Percentiles rank a stretch among this genome's conserved stretches.
These are phyloP conservation scores for Salix caprea DNA, from an alignment of 345 rosid species.

Conservation along the genomic window DNA sequence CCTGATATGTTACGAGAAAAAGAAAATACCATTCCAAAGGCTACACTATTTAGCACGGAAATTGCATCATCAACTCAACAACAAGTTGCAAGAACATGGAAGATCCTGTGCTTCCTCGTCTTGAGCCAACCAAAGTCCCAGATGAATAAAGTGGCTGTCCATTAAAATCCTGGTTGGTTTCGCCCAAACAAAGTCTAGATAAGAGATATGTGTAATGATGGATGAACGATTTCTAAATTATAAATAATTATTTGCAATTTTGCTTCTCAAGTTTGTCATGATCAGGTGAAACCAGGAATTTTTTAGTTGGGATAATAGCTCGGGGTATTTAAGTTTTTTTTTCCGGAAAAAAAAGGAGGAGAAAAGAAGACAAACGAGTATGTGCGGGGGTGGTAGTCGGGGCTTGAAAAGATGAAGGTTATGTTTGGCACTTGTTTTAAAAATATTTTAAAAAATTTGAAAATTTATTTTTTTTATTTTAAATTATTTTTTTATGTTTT, in stretches of 20 bases:
- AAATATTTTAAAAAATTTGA: no score
- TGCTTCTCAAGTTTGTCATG: background rate
- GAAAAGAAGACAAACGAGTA: no score
- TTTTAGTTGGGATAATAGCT: background rate
- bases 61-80: background rate
- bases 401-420: no score
- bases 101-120: background rate
- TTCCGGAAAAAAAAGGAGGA: no score
- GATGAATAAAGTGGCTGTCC: background rate
- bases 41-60: background rate
- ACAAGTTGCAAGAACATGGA: background rate
- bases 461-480: no score
- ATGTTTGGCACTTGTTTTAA: no score
- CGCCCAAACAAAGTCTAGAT: background rate
- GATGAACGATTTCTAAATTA: background rate
- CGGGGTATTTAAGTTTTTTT: no score
- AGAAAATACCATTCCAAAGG: background rate
- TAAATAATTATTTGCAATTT: background rate
- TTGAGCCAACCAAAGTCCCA: background rate
- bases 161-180: background rate
- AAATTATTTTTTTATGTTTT: no score
- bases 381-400: no score
- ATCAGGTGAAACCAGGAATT: background rate
- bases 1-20: background rate
- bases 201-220: slow-evolving; percentile 4